Base-by-base conservation (phyloP, 2,329 filamentous ascomycete species). In the Aspergillus fumigatus region DNA sequence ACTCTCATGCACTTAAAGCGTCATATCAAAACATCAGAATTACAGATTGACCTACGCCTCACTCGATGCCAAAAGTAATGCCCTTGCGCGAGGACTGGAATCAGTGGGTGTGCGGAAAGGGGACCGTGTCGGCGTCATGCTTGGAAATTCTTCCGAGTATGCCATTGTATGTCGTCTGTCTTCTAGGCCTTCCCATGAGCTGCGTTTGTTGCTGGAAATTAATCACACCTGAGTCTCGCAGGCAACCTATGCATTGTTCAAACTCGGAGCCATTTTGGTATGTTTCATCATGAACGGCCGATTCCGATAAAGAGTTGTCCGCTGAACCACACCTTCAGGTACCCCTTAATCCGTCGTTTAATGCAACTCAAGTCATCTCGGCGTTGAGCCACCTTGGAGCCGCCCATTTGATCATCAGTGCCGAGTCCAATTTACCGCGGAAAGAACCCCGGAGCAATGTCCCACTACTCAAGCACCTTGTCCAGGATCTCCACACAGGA, bases 271-370 rank as follows among this genome's bases (percentile, higher is more conserved):
- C 25, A 84, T 97, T 51, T 79, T 97, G 60, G 92, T 85, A 70
- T 59, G 75, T 65, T 41, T 14, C 8, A 19, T 14, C 9, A 23
- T 14, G 6, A 23, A 14, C 3, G 23, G 9, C 21, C 5, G 21
- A 23, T 47, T 26, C 19, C 4, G 32, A 38, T 17, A 6, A 38
- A 38, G 14, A 38, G 3, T 47, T 23, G 21, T 14, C 43, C 11
- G 6, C 43, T 47, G 21, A 47, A 53, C 59, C 17, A n/a, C 10
- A 2, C 2, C 29, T 26, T 3, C 38, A 84, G 83, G 84, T 96
- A n/a, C 94, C 93, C 0, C 77, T 97, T 25, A 97, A 99, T 71
- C 93, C 92, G 21, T 88, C 85, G 1, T 97, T 97, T 79, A 96
- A 91, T 64, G 80, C 84, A 3, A 73, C 78, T 4, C 94, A 97